Base-by-base conservation (phyloP, 177 flowering plant species). In the Vitis hybrid region DNA sequence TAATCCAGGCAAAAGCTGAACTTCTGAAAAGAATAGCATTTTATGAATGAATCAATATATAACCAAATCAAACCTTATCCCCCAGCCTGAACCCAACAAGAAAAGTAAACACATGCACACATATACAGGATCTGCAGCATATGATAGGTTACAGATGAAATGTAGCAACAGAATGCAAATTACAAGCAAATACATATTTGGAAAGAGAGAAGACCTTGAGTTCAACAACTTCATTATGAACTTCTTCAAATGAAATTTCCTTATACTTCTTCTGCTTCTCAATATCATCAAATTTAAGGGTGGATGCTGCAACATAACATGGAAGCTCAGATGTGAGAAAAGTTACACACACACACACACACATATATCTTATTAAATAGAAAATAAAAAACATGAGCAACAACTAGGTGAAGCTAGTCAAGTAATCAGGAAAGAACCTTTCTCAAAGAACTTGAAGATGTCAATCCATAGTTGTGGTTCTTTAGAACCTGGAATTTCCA, bases 381-480 rank as follows among this genome's bases (percentile, higher is more conserved):
- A 50, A 54, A 6, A 48, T 18, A 32, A 62, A n/a, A n/a, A 32
- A 70, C 17, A 27, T 30, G 12, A 69, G 24, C 18, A 57, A 4
- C 35, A 46, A 68, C 58, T 0, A 66, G 59, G 54, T 49, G 61
- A 75, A 65, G 51, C 8, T 8, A 10, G 21, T 14, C 40, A 40
- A 40, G 65, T 35, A 46, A 68, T 46, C 57, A 74, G 54, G 27
- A 65, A 54, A 32, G 52, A 15, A 95, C 99, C 99, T 86, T 80
- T 87, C 58, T 84, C 87, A 59, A 83, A 81, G 77, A 95, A 93
- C 73, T 89, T 93, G 74, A 70, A 75, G 66, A 93, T 79, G 73
- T 91, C 98, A 78, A 71, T 78, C 99, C 99, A 95, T 27, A 95
- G 75, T 73, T 93, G 98, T 65, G 99, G 97, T 75, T 91, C 97